These are phyloP conservation scores for Solanum acaule DNA, from an alignment of 257 asterid genomes.

Conservation along the genomic window DNA sequence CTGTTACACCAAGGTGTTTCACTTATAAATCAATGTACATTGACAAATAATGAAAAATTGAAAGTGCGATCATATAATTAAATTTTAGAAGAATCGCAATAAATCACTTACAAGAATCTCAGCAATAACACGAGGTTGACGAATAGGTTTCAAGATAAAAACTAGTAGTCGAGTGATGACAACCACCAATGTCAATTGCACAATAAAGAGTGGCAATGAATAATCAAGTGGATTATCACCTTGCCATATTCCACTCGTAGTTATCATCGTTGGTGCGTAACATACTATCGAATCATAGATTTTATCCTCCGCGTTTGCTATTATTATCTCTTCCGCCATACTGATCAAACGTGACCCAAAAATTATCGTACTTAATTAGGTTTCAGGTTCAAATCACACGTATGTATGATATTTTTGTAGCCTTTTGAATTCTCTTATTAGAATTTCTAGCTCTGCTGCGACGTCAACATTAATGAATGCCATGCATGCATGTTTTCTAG, in stretches of 20 bases:
- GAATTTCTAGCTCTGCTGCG: neutral
- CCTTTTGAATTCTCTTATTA: neutral
- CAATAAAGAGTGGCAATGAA: conserved; percentile 78
- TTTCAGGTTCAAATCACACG: neutral
- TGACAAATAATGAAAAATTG: neutral
- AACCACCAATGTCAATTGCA: conserved; percentile 72
- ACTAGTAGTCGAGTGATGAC: conserved; percentile 67
- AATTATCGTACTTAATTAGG: neutral
- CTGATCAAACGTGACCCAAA: neutral
- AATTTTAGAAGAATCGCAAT: neutral
- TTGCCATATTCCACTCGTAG: conserved; percentile 88
- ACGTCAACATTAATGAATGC: neutral
- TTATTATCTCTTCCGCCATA: conserved; percentile 19
- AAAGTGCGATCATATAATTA: neutral
- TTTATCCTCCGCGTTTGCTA: conserved; percentile 1
- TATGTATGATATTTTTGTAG: rapidly evolving
- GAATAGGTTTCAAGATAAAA: conserved; percentile 65
- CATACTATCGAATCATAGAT: conserved; percentile 57
- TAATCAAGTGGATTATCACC: conserved; percentile 95
- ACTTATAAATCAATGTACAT: neutral
- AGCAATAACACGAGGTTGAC: conserved; percentile 90
- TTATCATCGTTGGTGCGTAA: conserved; percentile 91
- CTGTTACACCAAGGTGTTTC: neutral
- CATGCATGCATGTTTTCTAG: neutral
- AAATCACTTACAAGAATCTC: conserved; percentile 70